A percentile compares a stretch with the other conserved stretches of the same genome.
phyloP scores from a whole-genome alignment of 768 basidiomycete species.

The Pisolithus marmoratus region DNA sequence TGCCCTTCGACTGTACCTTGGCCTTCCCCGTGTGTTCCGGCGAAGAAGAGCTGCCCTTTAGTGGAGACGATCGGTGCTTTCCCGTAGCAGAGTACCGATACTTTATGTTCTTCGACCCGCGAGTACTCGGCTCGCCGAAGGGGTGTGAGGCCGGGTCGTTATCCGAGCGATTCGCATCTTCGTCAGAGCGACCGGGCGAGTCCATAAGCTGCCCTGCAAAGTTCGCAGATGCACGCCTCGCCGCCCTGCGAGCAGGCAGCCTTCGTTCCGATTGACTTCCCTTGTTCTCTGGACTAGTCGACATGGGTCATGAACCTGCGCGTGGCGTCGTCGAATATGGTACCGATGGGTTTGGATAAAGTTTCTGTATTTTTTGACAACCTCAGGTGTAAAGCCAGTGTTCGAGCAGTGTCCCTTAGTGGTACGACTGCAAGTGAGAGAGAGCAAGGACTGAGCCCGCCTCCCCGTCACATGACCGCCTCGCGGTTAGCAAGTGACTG shows the following conservation, averaged over 20 bases:
- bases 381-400: background rate
- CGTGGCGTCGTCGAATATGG: background rate
- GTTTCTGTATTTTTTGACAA: background rate
- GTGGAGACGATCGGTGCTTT: slow-evolving; percentile 29
- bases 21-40: slow-evolving; percentile 14
- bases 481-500: too few relatives aligned
- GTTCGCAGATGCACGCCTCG: slow-evolving; percentile 25
- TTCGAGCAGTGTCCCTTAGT: too few relatives aligned
- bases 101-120: slow-evolving; percentile 22
- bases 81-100: slow-evolving; percentile 29
- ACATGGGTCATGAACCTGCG: slow-evolving; percentile 7
- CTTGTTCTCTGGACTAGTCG: slow-evolving; percentile 1
- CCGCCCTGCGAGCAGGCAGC: slow-evolving; percentile 29
- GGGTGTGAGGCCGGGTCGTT: slow-evolving; percentile 10
- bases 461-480: background rate
- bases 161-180: slow-evolving; percentile 7
- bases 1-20: slow-evolving; percentile 3
- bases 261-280: slow-evolving; percentile 6
- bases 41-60: slow-evolving; percentile 27
- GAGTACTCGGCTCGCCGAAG: slow-evolving; percentile 19
- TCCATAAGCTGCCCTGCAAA: slow-evolving; percentile 30
- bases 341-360: background rate
- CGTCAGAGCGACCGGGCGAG: slow-evolving; percentile 21
- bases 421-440: background rate
- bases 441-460: background rate